These are phyloP conservation scores for Nevesoporus exiguus DNA, from an alignment of 768 basidiomycete genomes.

Conservation along the genomic window DNA sequence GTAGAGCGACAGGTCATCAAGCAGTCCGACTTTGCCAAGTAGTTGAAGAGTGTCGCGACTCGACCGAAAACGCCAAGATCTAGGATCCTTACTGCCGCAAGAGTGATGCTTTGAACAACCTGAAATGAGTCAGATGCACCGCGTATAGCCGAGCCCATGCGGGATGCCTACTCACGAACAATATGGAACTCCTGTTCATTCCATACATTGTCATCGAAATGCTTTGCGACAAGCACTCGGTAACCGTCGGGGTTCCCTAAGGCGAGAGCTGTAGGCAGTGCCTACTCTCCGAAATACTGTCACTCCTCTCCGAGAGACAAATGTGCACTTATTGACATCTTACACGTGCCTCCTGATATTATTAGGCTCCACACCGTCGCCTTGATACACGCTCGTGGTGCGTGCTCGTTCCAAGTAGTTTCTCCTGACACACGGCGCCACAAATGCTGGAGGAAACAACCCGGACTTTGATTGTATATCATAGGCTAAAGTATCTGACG, in stretches of 20 bases:
- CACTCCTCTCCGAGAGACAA: not conserved
- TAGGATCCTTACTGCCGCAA: not conserved
- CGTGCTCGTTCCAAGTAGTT: not conserved
- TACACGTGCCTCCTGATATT: not conserved
- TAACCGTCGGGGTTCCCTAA: not conserved
- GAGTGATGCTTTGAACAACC: not conserved
- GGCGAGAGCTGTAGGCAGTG: not conserved
- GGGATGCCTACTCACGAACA: not conserved
- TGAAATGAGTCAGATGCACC: not conserved
- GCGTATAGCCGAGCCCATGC: not conserved
- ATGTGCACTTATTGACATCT: not conserved
- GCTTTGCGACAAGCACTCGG: not conserved
- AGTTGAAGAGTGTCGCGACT: not conserved
- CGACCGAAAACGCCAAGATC: not conserved
- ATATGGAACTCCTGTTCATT: constrained; percentile 1
- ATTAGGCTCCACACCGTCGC: not conserved
- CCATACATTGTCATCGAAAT: not conserved
- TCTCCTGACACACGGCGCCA: not conserved
- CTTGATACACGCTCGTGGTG: not conserved
- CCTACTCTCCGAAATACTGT: not conserved
- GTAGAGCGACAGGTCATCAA: too few species aligned
- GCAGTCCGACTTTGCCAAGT: not conserved
- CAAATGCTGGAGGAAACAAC: not conserved
- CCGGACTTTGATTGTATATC: not conserved
- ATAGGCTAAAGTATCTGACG: not conserved